Evolutionary conservation across 306 rosid genomes (phyloP).

Genomic region (Sechiopsis laciniata): DNA sequence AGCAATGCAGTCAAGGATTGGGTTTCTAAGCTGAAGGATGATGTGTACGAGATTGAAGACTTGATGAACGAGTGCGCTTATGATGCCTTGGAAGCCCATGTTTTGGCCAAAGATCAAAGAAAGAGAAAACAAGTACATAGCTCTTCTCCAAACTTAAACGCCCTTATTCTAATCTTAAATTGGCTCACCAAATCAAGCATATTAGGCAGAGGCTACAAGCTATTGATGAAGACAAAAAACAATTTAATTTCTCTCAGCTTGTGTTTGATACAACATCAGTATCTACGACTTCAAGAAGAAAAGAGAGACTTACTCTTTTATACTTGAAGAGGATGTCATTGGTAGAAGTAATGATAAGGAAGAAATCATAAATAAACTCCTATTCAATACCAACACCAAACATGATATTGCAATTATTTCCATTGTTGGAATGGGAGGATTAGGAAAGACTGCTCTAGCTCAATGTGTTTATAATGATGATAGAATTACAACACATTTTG

Average conservation of each 20-base stretch:
- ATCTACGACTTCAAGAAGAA: background rate
- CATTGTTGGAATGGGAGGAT: conserved; percentile 25
- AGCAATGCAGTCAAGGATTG: conserved; percentile 5
- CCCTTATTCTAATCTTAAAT: background rate
- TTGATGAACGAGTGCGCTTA: conserved; percentile 18
- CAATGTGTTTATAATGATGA: conserved; percentile 16
- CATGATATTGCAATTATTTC: background rate
- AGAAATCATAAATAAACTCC: background rate
- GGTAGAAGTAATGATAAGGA: conserved; percentile 14
- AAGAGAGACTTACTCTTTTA: background rate
- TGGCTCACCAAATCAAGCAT: background rate
- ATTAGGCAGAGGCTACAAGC: background rate
- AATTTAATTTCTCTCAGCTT: background rate
- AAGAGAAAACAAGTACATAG: background rate
- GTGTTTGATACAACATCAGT: no score
- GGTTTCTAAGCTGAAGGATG: conserved; percentile 27
- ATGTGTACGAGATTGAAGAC: background rate
- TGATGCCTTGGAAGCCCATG: background rate
- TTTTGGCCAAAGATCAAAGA: background rate
- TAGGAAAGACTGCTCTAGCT: conserved; percentile 23
- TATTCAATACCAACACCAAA: background rate
- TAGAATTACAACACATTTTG: background rate
- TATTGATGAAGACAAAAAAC: background rate
- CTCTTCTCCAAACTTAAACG: background rate
- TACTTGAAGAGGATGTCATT: background rate